A percentile compares a stretch with the other conserved stretches of the same genome.
These are phyloP conservation scores for Hura crepitans DNA, from an alignment of 441 rosid species.

Conservation along the genomic window DNA sequence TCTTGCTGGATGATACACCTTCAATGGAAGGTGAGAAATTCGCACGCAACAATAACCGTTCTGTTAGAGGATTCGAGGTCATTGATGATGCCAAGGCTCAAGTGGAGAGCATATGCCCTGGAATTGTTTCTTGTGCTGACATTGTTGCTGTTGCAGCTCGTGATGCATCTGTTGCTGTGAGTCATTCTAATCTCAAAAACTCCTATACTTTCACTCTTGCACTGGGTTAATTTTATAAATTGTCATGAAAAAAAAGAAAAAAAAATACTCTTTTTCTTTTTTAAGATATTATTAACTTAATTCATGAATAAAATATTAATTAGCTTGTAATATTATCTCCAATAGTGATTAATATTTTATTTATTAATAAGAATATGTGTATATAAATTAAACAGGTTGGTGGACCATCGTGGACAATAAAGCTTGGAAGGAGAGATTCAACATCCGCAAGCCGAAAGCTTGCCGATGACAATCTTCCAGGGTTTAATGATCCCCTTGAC, in stretches of 20 bases:
- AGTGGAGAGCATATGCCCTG: conserved; percentile 47
- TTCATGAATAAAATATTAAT: too few relatives aligned
- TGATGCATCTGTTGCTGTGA: conserved; percentile 53
- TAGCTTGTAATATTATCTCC: too few relatives aligned
- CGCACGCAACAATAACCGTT: conserved; percentile 27
- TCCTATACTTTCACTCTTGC: too few relatives aligned
- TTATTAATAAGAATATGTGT: background rate
- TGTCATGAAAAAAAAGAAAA: too few relatives aligned
- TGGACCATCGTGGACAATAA: conserved; percentile 46
- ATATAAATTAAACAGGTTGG: conserved; percentile 25
- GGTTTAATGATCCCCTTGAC: background rate
- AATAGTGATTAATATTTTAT: too few relatives aligned
- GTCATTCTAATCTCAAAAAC: too few relatives aligned
- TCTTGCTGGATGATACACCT: conserved; percentile 41
- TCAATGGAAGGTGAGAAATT: conserved; percentile 43
- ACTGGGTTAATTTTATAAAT: too few relatives aligned
- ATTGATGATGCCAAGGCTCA: conserved; percentile 43
- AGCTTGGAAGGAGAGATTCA: conserved; percentile 61
- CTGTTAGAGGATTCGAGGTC: conserved; percentile 49
- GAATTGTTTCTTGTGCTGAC: conserved; percentile 60
- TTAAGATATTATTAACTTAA: too few relatives aligned
- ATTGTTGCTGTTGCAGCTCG: conserved; percentile 51
- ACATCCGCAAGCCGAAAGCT: conserved; percentile 32
- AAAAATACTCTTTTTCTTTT: too few relatives aligned
- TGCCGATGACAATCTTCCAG: conserved; percentile 43